Conservation (phyloP, 495 filamentous ascomycete genomes). For the Hypomontagnella submonticulosa region DNA sequence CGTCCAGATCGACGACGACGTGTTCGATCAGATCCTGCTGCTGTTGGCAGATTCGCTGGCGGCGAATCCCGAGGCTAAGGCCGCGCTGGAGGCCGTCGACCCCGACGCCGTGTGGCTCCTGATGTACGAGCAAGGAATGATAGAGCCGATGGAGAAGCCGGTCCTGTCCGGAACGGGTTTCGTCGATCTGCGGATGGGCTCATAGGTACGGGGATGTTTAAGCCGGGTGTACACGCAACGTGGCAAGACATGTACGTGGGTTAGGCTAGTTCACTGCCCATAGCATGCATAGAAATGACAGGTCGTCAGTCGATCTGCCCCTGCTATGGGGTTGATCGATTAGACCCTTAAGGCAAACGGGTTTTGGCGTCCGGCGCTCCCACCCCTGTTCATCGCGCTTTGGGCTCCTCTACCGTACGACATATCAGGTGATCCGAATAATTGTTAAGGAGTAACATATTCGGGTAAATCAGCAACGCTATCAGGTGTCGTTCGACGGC, state of each 20-base stretch:
- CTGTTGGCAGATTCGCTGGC: constrained; percentile 64
- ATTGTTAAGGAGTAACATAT: neutral
- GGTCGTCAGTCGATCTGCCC: no score
- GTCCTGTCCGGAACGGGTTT: constrained; percentile 57
- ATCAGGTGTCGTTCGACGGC: no score
- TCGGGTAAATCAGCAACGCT: no score
- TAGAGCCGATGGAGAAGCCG: constrained; percentile 49
- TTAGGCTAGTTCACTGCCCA: no score
- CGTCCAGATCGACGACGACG: constrained; percentile 68
- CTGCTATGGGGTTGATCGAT: no score
- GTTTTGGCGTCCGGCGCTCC: no score
- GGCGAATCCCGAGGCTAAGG: constrained; percentile 59
- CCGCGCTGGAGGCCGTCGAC: constrained; percentile 68
- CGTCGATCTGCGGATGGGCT: constrained; percentile 22
- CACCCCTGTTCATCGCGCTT: no score
- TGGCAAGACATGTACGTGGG: no score
- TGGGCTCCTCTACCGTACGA: neutral
- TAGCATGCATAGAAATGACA: no score
- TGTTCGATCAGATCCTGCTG: constrained; percentile 75
- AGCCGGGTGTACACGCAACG: neutral
- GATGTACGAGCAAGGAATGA: constrained; percentile 55
- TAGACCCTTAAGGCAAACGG: no score
- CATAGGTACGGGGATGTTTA: neutral
- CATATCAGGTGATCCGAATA: constrained; percentile 9
- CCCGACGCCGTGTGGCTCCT: constrained; percentile 79